phyloP scores from a whole-genome alignment of 192 early-diverging fungal species.

The Gaertneriomyces sp. region DNA sequence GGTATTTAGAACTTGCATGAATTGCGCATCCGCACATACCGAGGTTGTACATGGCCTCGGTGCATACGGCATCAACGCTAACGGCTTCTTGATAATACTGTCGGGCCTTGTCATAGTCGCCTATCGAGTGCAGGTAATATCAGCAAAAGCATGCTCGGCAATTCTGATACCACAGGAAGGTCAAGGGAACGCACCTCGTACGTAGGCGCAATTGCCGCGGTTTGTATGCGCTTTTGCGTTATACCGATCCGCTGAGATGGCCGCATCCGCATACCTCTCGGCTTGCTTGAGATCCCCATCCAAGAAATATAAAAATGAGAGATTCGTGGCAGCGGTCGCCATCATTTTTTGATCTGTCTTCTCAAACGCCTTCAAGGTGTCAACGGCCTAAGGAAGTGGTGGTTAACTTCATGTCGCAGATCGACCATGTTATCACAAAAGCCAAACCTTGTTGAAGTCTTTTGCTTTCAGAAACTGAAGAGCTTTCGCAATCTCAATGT shows the following conservation, averaged over 20 bases:
- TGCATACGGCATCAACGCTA: constrained; percentile 53
- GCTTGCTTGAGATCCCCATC: constrained; percentile 52
- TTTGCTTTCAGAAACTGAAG: constrained; percentile 53
- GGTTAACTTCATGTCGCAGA: no score
- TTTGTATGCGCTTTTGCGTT: constrained; percentile 61
- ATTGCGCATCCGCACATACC: constrained; percentile 20
- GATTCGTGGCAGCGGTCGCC: constrained; percentile 57
- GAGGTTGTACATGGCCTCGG: constrained; percentile 59
- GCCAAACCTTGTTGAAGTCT: constrained; percentile 44
- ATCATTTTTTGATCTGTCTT: constrained; percentile 54
- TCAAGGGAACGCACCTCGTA: constrained; percentile 19
- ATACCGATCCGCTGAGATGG: constrained; percentile 52
- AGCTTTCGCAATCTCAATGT: constrained; percentile 61
- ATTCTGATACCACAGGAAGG: not conserved
- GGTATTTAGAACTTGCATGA: not conserved
- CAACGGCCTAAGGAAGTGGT: constrained; percentile 37
- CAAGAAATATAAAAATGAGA: constrained; percentile 55
- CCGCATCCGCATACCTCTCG: constrained; percentile 54
- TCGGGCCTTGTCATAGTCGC: constrained; percentile 44
- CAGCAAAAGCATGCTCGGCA: not conserved
- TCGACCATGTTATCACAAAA: no score
- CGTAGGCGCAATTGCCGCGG: constrained; percentile 45
- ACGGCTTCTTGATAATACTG: constrained; percentile 54
- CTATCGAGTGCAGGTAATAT: constrained; percentile 12
- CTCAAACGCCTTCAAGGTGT: constrained; percentile 53